Base-by-base conservation (phyloP, 441 rosid species). In the Flueggea neowawraea region DNA sequence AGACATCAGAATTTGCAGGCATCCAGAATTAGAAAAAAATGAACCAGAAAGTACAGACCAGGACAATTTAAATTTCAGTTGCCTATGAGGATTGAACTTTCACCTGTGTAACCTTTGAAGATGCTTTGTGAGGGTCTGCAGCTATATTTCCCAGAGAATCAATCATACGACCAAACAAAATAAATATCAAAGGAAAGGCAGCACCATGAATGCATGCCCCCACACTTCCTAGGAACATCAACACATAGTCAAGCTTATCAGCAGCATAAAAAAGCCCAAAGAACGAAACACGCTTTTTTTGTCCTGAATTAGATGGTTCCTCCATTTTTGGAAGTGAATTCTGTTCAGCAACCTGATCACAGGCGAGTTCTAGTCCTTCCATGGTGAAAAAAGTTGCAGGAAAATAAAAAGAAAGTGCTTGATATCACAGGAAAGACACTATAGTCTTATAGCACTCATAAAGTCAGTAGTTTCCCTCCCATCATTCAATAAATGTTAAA, bases 171-270 rank as follows among this genome's bases (percentile, higher is more conserved):
- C 89, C 95, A 10, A 87, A 85, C 66, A 87, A 74, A 39, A 88
- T 44, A 49, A 88, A 81, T 78, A 90, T 87, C 15, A 82, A 68
- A 0, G 97, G 95, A 69, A 87, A 84, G 4, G 86, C 81, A 22
- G 81, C 84, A 7, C 97, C 97, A 12, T 84, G 92, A 12, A 83
- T 45, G 66, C 79, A 82, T 0, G 95, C 72, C 2, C 92, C 95
- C 49, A 80, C 36, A 48, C 85, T 75, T 12, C 92, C 97, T 0
- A 88, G 43, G 47, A 83, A 60, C 95, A 90, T 90, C 70, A 88
- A 55, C 13, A 76, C 4, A 58, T 6, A 83, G 64, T 88, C 95
- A 31, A 75, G 13, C 55, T 69, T 79, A 74, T 84, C 95, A 0
- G 92, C 88, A 55, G 92, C 88, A 31, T 64, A 69, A 59, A 90